Evolutionary conservation across 179 eudicot species (phyloP).

Genomic region (Monotropa hypopitys): DNA sequence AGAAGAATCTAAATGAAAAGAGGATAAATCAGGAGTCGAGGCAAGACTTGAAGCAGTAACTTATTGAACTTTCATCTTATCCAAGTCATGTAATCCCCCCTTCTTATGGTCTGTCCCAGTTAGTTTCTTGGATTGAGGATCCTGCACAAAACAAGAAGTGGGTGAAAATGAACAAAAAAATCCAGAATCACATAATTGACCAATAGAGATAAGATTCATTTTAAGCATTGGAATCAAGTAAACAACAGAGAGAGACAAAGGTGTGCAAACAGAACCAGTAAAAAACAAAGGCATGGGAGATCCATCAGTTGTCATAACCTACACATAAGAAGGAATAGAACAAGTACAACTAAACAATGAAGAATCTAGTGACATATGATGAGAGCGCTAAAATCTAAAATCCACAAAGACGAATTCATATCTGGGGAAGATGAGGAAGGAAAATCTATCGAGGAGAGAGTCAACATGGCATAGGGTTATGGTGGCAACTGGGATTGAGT

Average conservation of each 20-base stretch:
- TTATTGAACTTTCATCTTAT: not conserved
- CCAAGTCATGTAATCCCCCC: constrained; percentile 2
- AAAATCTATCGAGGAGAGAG: not conserved
- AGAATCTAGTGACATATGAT: not conserved
- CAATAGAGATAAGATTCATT: too few relatives aligned
- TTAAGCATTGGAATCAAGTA: too few relatives aligned
- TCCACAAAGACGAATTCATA: not conserved
- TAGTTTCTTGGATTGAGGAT: too few relatives aligned
- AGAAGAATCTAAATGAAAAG: not conserved
- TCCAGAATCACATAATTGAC: too few relatives aligned
- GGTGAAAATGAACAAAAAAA: too few relatives aligned
- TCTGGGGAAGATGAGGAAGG: not conserved
- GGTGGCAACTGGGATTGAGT: too few relatives aligned
- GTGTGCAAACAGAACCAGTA: not conserved
- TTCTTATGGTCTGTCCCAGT: constrained; percentile 4
- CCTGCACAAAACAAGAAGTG: too few relatives aligned
- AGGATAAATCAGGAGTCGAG: not conserved
- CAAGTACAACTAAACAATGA: not conserved
- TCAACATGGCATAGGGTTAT: not conserved
- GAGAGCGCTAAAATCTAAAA: not conserved
- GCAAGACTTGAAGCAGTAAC: too few relatives aligned
- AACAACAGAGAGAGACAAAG: not conserved
- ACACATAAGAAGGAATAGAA: not conserved
- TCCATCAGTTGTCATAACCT: not conserved
- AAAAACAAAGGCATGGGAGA: not conserved